A percentile compares a stretch with the other conserved stretches of the same genome.
Conservation (phyloP, 805 yeast genomes). For the Saccharomycopsis guyanensis region DNA sequence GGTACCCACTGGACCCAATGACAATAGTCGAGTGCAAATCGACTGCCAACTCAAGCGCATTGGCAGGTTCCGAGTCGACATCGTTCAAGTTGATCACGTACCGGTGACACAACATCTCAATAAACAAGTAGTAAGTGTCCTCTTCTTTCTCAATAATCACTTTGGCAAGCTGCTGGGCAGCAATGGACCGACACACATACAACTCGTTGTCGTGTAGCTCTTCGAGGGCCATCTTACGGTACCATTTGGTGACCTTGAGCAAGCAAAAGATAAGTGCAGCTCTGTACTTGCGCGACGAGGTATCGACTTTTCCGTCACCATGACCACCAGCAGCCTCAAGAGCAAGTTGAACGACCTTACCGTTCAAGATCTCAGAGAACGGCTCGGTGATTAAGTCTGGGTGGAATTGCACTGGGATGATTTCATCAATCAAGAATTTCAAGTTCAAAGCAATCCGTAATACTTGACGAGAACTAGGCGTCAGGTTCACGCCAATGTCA, state of each 20-base stretch:
- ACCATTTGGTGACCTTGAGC: constrained; percentile 76
- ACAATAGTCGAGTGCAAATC: constrained; percentile 75
- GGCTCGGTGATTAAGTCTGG: constrained; percentile 36
- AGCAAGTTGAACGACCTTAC: constrained; percentile 50
- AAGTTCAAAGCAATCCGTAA: constrained; percentile 65
- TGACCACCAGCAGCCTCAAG: constrained; percentile 75
- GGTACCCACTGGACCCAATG: constrained; percentile 76
- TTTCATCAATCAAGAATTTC: constrained; percentile 57
- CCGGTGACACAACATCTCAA: constrained; percentile 71
- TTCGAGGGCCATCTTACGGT: constrained; percentile 45
- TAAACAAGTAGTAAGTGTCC: constrained; percentile 54
- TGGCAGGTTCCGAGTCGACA: constrained; percentile 54
- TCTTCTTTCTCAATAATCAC: constrained; percentile 54
- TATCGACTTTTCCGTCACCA: constrained; percentile 47
- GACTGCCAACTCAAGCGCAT: constrained; percentile 77
- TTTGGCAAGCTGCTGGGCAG: constrained; percentile 72
- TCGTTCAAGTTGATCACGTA: constrained; percentile 60
- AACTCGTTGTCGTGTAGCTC: constrained; percentile 66
- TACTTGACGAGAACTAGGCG: constrained; percentile 61
- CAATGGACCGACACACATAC: constrained; percentile 48
- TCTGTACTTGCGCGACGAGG: constrained; percentile 54
- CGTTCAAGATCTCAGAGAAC: constrained; percentile 34
- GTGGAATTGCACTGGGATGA: constrained; percentile 60
- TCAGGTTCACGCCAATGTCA: constrained; percentile 13
- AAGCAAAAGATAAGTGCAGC: constrained; percentile 64